Evolutionary conservation across 163 green algal genomes (phyloP), one percentile per base, ranked within the genome.

Genomic region (Chlamydomonas reinhardtii): DNA sequence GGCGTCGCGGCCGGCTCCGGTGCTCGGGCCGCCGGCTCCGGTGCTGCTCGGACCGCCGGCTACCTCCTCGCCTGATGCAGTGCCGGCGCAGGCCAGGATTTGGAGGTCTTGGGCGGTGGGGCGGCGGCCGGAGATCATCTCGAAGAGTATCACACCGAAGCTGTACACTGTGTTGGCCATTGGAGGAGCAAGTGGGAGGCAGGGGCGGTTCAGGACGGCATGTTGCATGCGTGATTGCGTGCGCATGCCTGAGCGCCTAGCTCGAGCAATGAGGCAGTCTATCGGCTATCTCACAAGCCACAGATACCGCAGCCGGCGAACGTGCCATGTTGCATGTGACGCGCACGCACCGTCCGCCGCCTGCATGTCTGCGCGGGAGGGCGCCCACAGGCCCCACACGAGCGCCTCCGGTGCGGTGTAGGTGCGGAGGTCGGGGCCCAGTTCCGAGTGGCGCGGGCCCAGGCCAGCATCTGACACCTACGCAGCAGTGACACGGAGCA

Each of bases 111-210:
- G 34, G 24, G 70, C 25, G 70, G 35, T 34, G 70, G 24, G 62
- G 39, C 24, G 62, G 37, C 39, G 39, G 64, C 24, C 4, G 27
- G 37, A 56, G 37, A 84, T 64, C 29, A 84, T 66, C 37, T 84
- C 76, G 64, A 48, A 84, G 1, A 84, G 37, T 12, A 84, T 8
- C 16, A 35, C 59, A 39, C 76, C 76, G 76, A 84, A 74, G 15
- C 62, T 43, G 62, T 84, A 84, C 32, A 84, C 76, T 74, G 62
- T 39, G 22, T n/a, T n/a, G n/a, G n/a, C n/a, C n/a, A n/a, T n/a
- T n/a, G n/a, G n/a, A n/a, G n/a, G n/a, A n/a, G n/a, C n/a, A n/a
- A n/a, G n/a, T n/a, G n/a, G n/a, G n/a, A n/a, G n/a, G 48, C 48
- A 56, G 9, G 14, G 48, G 48, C 2, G 48, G 48, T 19, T 29